A percentile compares a stretch with the other conserved stretches of the same genome.
Evolutionary conservation across 345 rosid species (phyloP).

Genomic region (Populus ilicifolia): DNA sequence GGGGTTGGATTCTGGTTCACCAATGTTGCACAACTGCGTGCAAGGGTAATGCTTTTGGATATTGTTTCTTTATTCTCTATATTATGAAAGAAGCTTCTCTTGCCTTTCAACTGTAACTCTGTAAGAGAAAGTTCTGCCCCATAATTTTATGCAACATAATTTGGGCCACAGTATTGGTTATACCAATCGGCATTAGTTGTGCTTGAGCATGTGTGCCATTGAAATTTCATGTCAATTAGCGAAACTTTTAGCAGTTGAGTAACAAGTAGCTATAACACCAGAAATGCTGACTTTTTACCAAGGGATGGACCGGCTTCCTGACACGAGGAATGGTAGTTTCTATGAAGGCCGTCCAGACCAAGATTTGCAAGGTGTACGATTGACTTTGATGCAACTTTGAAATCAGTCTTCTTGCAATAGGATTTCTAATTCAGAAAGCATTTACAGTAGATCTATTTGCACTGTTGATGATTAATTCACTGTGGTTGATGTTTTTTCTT

Average conservation of each 20-base stretch:
- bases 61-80: not conserved
- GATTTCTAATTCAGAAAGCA: not conserved
- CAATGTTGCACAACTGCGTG: slow-evolving; percentile 59
- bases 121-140: not conserved
- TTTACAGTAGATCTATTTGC: not conserved
- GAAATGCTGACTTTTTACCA: too few relatives aligned
- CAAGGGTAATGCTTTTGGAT: slow-evolving; percentile 48
- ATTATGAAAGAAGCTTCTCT: not conserved
- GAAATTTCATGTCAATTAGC: too few relatives aligned
- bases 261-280: too few relatives aligned
- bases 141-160: not conserved
- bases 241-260: too few relatives aligned
- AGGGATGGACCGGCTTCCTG: too few relatives aligned
- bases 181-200: not conserved
- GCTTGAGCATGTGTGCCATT: slow-evolving; percentile 5
- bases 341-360: too few relatives aligned
- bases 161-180: slow-evolving; percentile 7
- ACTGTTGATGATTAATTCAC: not conserved
- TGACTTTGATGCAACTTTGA: not conserved
- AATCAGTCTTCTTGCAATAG: not conserved
- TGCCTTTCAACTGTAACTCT: not conserved
- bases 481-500: not conserved
- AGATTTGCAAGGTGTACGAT: too few relatives aligned
- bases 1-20: slow-evolving; percentile 91
- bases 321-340: too few relatives aligned